A percentile compares a stretch with the other conserved stretches of the same genome.
Conservation (phyloP, 1,284 basidiomycete genomes). For the Kalmanozyma brasiliensis region DNA sequence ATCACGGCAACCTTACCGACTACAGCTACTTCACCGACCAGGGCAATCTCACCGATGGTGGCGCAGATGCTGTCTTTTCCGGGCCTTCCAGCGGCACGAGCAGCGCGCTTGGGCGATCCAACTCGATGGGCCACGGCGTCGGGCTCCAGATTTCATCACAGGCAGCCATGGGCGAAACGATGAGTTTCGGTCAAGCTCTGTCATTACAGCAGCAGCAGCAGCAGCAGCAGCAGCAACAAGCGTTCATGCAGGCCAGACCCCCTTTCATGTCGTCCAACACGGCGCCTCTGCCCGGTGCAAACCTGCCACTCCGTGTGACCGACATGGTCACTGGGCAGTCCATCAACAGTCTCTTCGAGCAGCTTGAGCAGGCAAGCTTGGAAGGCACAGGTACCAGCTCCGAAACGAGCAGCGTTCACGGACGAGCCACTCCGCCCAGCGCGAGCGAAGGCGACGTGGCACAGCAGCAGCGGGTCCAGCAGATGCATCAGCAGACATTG, state of each 20-base stretch:
- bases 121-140: slow-evolving; percentile 19
- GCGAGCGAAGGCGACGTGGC: slow-evolving; percentile 40
- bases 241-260: slow-evolving; percentile 20
- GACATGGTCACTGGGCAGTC: slow-evolving; percentile 47
- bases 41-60: slow-evolving; percentile 40
- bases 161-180: slow-evolving; percentile 3
- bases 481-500: slow-evolving; percentile 15
- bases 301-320: slow-evolving; percentile 21
- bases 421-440: slow-evolving; percentile 38
- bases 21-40: slow-evolving; percentile 46
- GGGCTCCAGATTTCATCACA: slow-evolving; percentile 19
- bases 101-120: slow-evolving; percentile 35
- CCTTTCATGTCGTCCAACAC: slow-evolving; percentile 42
- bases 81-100: slow-evolving; percentile 31
- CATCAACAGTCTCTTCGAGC: slow-evolving; percentile 45
- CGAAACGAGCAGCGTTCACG: slow-evolving; percentile 35
- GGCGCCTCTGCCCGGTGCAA: slow-evolving; percentile 31
- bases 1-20: slow-evolving; percentile 50
- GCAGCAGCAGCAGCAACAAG: slow-evolving; percentile 22
- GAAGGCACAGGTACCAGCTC: slow-evolving; percentile 30
- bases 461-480: slow-evolving; percentile 24
- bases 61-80: slow-evolving; percentile 21
- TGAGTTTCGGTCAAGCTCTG: slow-evolving; percentile 30
- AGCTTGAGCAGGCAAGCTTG: slow-evolving; percentile 39
- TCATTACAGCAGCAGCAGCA: slow-evolving; percentile 29